Percentiles rank a stretch among this genome's conserved stretches.
Conservation (phyloP, 208 protist genomes). For the Angomonas ambiguus region DNA sequence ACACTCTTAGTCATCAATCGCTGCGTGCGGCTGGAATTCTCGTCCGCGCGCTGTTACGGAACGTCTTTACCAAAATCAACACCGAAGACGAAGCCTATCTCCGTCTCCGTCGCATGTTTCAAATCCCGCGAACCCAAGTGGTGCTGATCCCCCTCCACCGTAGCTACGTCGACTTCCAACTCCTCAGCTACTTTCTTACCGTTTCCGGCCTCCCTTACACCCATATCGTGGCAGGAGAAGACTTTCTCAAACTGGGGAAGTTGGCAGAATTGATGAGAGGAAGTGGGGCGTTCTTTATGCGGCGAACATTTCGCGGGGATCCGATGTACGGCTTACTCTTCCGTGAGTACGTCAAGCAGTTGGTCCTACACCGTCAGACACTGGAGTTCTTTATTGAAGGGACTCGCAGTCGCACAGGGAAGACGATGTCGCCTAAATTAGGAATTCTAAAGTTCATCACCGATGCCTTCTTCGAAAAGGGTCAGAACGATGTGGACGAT, state of each 20-base stretch:
- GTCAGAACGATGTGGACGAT: constrained; percentile 54
- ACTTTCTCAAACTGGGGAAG: constrained; percentile 75
- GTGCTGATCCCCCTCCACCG: constrained; percentile 80
- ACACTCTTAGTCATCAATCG: constrained; percentile 28
- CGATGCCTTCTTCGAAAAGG: constrained; percentile 65
- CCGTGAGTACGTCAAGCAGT: constrained; percentile 74
- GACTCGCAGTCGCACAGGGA: constrained; percentile 79
- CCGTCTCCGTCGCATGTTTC: constrained; percentile 34
- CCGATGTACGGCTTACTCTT: constrained; percentile 76
- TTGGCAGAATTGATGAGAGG: constrained; percentile 73
- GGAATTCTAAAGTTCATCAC: constrained; percentile 89
- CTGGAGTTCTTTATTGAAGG: constrained; percentile 92
- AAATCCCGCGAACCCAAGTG: constrained; percentile 44
- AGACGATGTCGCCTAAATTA: constrained; percentile 82
- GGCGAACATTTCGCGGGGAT: constrained; percentile 75
- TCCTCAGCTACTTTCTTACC: constrained; percentile 76
- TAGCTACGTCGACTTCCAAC: constrained; percentile 88
- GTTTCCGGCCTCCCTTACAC: constrained; percentile 58
- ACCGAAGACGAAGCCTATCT: constrained; percentile 61
- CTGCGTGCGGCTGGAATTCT: not conserved
- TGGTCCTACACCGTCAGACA: constrained; percentile 44
- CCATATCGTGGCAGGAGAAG: constrained; percentile 86
- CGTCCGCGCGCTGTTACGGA: constrained; percentile 30
- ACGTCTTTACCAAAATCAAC: constrained; percentile 62
- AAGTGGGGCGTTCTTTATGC: constrained; percentile 92